Evolutionary conservation across 2,329 filamentous ascomycete genomes (phyloP), one percentile per base, ranked within the genome.

Genomic region (Coleophoma crateriformis): DNA sequence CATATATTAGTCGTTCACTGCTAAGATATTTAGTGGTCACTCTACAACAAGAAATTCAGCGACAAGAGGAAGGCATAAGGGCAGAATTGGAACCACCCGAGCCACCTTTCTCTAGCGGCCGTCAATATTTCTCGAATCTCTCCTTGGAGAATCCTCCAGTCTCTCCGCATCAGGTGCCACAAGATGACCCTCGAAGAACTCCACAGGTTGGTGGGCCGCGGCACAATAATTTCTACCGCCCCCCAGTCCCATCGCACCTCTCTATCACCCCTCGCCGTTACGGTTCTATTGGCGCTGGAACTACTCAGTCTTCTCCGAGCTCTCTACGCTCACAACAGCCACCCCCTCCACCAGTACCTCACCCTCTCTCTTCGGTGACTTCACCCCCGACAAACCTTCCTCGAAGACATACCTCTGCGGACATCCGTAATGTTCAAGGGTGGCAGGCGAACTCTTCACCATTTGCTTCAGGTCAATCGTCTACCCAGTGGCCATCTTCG

Each of bases 321-420:
- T 90, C 90, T 49, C 75, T 86, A 57, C 85, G 88, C 53, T 81
- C 84, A 39, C 82, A 82, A 58, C 71, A 72, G 13, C 79, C 84
- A 37, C 81, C 83, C 13, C 81, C 82, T n/a, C 84, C 84, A 49
- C 76, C 75, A 54, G 76, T 69, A 14, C 80, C 83, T 33, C 87
- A 88, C 62, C 84, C 84, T 33, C 74, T 85, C 17, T 79, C 85
- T 15, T 74, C 80, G 50, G 75, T 81, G 33, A 76, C 84, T 58
- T 76, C 79, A 22, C 79, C 82, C 33, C 82, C 84, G 34, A 79
- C 82, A 50, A 90, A 83, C 60, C 75, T 96, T 43, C 81, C 84
- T 41, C 84, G 92, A 55, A 82, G 92, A 53, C 94, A 99, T 69
- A 99, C 94, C 2, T 92, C 91, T 37, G 94, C 94, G 51, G 94